phyloP scores from a whole-genome alignment of 345 rosid species.

The Linum trigynum region DNA sequence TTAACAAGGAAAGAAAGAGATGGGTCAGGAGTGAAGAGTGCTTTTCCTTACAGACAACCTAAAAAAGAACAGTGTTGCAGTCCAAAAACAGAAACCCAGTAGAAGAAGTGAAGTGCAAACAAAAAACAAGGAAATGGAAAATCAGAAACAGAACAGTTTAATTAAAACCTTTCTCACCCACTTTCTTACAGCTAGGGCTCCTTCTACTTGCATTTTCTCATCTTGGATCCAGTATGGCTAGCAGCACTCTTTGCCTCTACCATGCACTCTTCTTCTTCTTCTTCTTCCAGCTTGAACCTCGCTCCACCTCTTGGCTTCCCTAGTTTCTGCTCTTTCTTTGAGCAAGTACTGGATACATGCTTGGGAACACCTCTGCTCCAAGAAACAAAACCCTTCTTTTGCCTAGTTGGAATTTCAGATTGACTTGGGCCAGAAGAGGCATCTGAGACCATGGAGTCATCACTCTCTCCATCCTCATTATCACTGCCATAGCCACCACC shows the following conservation, averaged over 20 bases:
- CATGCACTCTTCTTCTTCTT: conserved; percentile 24
- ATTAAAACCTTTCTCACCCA: too few species aligned
- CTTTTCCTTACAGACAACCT: too few species aligned
- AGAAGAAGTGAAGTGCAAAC: too few species aligned
- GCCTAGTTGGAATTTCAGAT: conserved; percentile 21
- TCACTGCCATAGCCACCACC: conserved; percentile 8
- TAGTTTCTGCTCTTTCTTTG: conserved; percentile 27
- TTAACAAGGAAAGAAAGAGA: too few species aligned
- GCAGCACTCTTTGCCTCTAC: conserved; percentile 32
- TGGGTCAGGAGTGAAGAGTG: too few species aligned
- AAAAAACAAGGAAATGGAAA: too few species aligned
- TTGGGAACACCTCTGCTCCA: conserved; percentile 11
- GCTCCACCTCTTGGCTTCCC: conserved; percentile 25
- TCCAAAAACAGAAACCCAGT: too few species aligned
- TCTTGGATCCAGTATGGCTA: conserved; percentile 37
- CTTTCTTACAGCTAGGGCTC: too few species aligned
- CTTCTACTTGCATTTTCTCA: conserved; percentile 27
- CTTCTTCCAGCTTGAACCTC: conserved; percentile 24
- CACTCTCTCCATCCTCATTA: conserved; percentile 28
- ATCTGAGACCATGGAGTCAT: conserved; percentile 70
- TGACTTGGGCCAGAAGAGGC: conserved; percentile 63
- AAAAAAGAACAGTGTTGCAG: too few species aligned
- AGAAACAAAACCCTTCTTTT: conserved; percentile 7
- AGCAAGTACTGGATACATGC: conserved; percentile 21
- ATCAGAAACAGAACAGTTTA: too few species aligned